Conservation (phyloP, 257 asterid genomes). For the Solanum pimpinellifolium region DNA sequence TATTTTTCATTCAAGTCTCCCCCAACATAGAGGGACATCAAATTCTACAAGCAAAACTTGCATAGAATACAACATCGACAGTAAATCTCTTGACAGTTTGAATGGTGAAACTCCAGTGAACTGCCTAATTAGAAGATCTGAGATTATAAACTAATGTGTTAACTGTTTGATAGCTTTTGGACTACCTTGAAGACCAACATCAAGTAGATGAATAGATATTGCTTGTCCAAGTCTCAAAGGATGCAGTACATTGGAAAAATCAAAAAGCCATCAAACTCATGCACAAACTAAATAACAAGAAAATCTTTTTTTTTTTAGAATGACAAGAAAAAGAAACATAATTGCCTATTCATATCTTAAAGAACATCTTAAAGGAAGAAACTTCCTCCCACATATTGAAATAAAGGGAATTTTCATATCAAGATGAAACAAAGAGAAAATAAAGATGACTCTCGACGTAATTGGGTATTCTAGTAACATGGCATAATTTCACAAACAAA, state of each 20-base stretch:
- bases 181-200: not conserved
- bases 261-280: not conserved
- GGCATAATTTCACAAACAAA: not conserved
- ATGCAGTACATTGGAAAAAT: not conserved
- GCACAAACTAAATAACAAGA: not conserved
- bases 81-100: not conserved
- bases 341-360: not conserved
- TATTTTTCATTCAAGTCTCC: not conserved
- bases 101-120: not conserved
- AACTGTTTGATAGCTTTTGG: not conserved
- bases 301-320: not conserved
- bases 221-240: not conserved
- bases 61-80: too few relatives aligned
- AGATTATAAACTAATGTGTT: not conserved
- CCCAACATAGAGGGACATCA: not conserved
- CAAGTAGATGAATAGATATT: not conserved
- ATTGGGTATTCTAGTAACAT: not conserved
- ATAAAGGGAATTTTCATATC: not conserved
- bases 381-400: not conserved
- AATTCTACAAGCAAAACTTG: not conserved
- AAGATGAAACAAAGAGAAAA: not conserved
- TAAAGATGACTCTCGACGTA: not conserved
- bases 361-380: not conserved
- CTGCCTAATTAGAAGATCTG: not conserved
- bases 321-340: not conserved